A percentile compares a stretch with the other conserved stretches of the same genome.
These are phyloP conservation scores for Phoma sp. DNA, from an alignment of 2,329 filamentous ascomycete genomes.

Conservation along the genomic window DNA sequence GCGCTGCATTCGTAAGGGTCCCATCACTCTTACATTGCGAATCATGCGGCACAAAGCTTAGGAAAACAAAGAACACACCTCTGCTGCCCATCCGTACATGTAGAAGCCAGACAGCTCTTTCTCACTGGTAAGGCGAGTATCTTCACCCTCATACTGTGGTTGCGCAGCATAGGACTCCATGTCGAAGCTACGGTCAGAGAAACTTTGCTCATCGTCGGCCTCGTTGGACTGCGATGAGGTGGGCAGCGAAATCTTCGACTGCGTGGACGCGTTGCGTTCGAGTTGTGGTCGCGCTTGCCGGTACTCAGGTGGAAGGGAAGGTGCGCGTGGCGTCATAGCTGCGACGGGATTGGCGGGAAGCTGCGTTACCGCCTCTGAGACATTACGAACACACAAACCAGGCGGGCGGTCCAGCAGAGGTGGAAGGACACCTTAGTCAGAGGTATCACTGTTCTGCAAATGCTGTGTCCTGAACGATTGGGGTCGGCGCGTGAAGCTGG, in stretches of 20 bases:
- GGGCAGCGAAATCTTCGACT: slow-evolving; percentile 44
- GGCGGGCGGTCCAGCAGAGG: neutral
- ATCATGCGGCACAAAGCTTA: neutral
- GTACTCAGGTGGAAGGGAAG: slow-evolving; percentile 21
- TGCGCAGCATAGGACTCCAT: slow-evolving; percentile 42
- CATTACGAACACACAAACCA: slow-evolving; percentile 11
- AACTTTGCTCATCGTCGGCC: slow-evolving; percentile 53
- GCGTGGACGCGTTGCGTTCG: slow-evolving; percentile 38
- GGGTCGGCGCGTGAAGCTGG: slow-evolving; percentile 1
- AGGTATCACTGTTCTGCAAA: neutral
- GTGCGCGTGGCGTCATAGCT: slow-evolving; percentile 39
- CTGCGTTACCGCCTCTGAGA: slow-evolving; percentile 12
- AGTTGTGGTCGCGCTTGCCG: slow-evolving; percentile 34
- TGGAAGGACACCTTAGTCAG: neutral
- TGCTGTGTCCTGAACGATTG: neutral
- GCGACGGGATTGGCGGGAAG: slow-evolving; percentile 31
- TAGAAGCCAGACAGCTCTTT: slow-evolving; percentile 96
- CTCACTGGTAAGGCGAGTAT: slow-evolving; percentile 82
- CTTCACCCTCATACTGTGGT: slow-evolving; percentile 77
- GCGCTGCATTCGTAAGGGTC: no score
- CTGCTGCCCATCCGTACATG: slow-evolving; percentile 92
- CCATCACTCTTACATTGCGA: no score
- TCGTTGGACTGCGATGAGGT: slow-evolving; percentile 49
- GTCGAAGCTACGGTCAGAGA: slow-evolving; percentile 36
- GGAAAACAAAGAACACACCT: slow-evolving; percentile 52